Percentiles rank a stretch among this genome's conserved stretches.
Conservation (phyloP, 2,329 filamentous ascomycete species). For the Stachybotrys echinatus region DNA sequence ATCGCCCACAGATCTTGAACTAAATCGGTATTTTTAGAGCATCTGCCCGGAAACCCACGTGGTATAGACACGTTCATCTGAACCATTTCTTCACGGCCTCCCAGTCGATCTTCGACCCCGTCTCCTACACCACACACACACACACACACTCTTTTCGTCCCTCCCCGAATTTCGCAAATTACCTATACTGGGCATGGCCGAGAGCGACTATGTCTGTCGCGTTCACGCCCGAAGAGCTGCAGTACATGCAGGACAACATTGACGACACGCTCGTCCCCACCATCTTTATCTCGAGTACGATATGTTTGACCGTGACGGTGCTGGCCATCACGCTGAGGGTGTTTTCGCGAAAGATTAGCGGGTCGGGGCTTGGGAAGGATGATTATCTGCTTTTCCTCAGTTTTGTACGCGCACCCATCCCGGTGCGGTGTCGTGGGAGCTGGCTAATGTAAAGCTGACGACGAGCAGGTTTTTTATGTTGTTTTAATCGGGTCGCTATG, state of each 20-base stretch:
- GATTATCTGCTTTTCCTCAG: neutral
- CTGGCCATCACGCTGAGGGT: neutral
- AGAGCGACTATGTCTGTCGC: too few relatives aligned
- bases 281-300: neutral
- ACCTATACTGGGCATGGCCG: too few relatives aligned
- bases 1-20: too few relatives aligned
- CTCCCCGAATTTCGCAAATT: too few relatives aligned
- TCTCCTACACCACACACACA: too few relatives aligned
- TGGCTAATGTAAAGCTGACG: neutral
- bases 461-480: neutral
- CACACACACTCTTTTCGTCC: too few relatives aligned
- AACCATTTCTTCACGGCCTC: too few relatives aligned
- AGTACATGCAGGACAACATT: neutral
- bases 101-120: too few relatives aligned
- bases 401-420: neutral
- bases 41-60: too few relatives aligned
- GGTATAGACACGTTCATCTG: too few relatives aligned
- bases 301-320: neutral
- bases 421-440: neutral
- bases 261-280: neutral
- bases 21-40: too few relatives aligned
- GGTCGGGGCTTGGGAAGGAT: neutral
- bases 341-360: neutral
- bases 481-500: neutral
- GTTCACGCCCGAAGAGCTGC: neutral